A percentile compares a stretch with the other conserved stretches of the same genome.
Evolutionary conservation across 2,329 filamentous ascomycete genomes (phyloP).

Genomic region (Colletotrichum endophyticum): DNA sequence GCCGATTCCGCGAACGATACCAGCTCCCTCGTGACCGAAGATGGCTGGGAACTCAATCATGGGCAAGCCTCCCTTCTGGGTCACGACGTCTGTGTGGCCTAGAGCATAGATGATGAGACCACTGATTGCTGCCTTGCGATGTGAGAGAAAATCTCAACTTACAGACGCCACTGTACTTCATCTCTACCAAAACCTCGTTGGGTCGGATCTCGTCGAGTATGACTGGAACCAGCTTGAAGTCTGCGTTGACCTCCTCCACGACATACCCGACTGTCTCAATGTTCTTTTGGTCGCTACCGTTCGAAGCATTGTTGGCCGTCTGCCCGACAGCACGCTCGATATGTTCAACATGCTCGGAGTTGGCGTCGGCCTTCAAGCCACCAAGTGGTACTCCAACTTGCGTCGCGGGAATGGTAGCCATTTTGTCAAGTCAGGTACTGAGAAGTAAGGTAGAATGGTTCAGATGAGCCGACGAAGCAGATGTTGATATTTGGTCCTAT

Average conservation of each 20-base stretch:
- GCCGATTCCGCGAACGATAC: conserved; percentile 89
- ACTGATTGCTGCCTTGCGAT: background rate
- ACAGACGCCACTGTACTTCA: conserved; percentile 89
- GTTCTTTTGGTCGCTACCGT: background rate
- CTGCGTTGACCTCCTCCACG: background rate
- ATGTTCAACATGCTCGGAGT: background rate
- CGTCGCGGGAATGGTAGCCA: background rate
- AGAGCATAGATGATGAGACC: background rate
- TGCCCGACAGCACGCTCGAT: background rate
- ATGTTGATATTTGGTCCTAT: background rate
- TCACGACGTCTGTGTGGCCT: conserved; percentile 72
- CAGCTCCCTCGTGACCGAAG: conserved; percentile 89
- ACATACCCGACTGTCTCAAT: conserved; percentile 4
- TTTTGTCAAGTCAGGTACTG: background rate
- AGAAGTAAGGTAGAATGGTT: background rate
- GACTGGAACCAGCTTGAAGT: background rate
- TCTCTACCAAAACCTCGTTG: conserved; percentile 89
- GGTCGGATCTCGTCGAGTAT: conserved; percentile 42
- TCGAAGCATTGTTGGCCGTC: background rate
- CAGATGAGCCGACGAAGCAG: background rate
- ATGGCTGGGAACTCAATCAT: conserved; percentile 72
- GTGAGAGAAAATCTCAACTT: background rate
- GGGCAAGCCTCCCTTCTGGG: background rate
- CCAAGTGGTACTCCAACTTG: background rate
- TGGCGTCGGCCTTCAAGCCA: background rate